These are phyloP conservation scores for Vinca minor DNA, from an alignment of 257 asterid species.

Conservation along the genomic window DNA sequence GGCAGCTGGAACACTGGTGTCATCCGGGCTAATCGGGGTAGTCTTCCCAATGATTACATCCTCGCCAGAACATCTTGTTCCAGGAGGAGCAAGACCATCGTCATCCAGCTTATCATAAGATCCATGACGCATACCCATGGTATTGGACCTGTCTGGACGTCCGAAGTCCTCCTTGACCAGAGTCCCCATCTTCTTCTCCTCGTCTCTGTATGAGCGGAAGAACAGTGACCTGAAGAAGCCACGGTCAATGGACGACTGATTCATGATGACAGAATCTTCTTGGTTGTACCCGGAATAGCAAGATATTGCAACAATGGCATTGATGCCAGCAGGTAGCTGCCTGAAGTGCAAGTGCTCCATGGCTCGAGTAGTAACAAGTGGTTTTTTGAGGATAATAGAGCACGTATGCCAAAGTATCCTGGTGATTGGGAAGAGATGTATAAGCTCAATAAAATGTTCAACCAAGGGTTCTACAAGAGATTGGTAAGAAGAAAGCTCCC, in stretches of 20 bases:
- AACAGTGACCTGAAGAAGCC: conserved; percentile 90
- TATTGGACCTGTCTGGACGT: conserved; percentile 83
- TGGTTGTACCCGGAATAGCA: conserved; percentile 97
- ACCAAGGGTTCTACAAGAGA: neutral
- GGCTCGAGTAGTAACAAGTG: conserved; percentile 96
- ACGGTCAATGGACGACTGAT: conserved; percentile 92
- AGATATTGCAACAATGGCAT: conserved; percentile 90
- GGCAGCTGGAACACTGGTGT: conserved; percentile 72
- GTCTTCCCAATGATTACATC: conserved; percentile 97
- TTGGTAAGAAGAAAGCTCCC: conserved; percentile 10
- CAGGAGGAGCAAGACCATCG: conserved; percentile 98
- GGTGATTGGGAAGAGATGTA: conserved; percentile 8
- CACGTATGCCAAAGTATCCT: conserved; percentile 96
- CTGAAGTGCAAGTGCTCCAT: conserved; percentile 98
- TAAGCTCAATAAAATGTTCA: conserved; percentile 5
- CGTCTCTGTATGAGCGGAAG: conserved; percentile 92
- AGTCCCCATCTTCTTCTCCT: conserved; percentile 98
- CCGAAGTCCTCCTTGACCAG: conserved; percentile 96
- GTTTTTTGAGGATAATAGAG: conserved; percentile 94
- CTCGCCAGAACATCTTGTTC: conserved; percentile 91
- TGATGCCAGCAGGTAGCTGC: conserved; percentile 97
- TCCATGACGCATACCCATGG: conserved; percentile 99
- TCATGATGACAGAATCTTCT: conserved; percentile 97
- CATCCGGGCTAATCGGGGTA: conserved; percentile 82
- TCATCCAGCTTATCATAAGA: conserved; percentile 92